Percentiles rank a stretch among this genome's conserved stretches.
Evolutionary conservation across 768 basidiomycete genomes (phyloP).

Genomic region (Lyophyllum semitale): DNA sequence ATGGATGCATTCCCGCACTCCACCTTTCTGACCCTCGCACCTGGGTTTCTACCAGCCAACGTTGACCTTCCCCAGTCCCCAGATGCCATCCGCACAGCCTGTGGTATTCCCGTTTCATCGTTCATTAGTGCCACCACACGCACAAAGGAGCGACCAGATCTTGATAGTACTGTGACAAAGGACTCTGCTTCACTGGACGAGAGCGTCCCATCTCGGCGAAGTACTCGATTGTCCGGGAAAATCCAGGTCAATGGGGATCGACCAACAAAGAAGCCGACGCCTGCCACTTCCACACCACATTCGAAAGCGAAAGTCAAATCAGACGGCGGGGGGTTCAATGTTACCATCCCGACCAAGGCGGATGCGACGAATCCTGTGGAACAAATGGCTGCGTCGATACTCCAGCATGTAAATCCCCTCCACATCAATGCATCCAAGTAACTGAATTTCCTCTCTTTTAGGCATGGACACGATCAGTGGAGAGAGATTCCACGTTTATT

Average conservation of each 20-base stretch:
- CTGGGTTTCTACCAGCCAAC: background rate
- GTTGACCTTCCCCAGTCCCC: background rate
- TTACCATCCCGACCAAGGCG: background rate
- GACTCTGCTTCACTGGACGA: no score
- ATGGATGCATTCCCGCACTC: background rate
- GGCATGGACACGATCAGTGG: constrained; percentile 9
- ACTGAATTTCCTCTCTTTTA: background rate
- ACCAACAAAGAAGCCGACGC: background rate
- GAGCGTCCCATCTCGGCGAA: no score
- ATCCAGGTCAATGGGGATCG: background rate
- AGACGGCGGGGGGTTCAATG: background rate
- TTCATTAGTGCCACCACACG: no score
- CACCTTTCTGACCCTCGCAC: background rate
- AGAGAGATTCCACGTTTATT: constrained; percentile 9
- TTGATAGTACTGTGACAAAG: no score
- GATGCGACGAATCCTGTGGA: background rate
- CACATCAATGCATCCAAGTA: background rate
- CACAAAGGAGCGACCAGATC: no score
- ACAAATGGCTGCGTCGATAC: background rate
- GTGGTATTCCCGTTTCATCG: background rate
- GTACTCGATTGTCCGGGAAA: background rate
- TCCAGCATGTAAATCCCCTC: constrained; percentile 2
- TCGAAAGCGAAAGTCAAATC: no score
- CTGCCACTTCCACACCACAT: no score
- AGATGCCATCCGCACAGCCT: background rate